phyloP scores from a whole-genome alignment of 768 basidiomycete genomes.

The Astraeus odoratus region DNA sequence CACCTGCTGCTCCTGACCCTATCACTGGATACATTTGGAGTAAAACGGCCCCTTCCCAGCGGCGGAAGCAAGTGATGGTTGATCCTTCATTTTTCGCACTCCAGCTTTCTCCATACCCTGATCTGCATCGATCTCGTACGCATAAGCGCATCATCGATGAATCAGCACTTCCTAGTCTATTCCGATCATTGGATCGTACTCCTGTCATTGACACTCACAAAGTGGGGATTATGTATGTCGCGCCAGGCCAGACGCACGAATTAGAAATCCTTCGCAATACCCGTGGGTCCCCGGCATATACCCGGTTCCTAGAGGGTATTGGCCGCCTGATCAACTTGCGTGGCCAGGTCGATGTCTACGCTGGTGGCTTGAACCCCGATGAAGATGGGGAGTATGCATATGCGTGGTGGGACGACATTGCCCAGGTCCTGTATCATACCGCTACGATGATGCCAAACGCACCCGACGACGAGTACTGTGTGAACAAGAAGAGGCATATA shows the following conservation, averaged over 20 bases:
- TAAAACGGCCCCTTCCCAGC: conserved; percentile 76
- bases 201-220: conserved; percentile 98
- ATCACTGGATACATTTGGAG: conserved; percentile 89
- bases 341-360: conserved; percentile 88
- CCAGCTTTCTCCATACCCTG: conserved; percentile 76
- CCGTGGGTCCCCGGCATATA: conserved; percentile 92
- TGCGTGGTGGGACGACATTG: conserved; percentile 98
- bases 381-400: conserved; percentile 96
- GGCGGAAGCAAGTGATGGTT: conserved; percentile 77
- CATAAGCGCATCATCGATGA: conserved; percentile 45
- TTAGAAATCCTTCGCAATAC: conserved; percentile 81
- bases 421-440: conserved; percentile 90
- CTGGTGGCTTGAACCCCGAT: conserved; percentile 85
- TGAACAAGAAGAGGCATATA: conserved; percentile 90
- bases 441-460: conserved; percentile 95
- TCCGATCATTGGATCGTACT: conserved; percentile 68
- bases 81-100: conserved; percentile 83
- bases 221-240: conserved; percentile 94
- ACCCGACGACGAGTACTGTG: conserved; percentile 57
- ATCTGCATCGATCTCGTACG: conserved; percentile 30
- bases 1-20: conserved; percentile 51
- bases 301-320: conserved; percentile 85
- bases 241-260: conserved; percentile 82
- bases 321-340: conserved; percentile 84
- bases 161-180: conserved; percentile 47